Conservation (phyloP, 1,284 basidiomycete species). For the Kwoniella shivajii region DNA sequence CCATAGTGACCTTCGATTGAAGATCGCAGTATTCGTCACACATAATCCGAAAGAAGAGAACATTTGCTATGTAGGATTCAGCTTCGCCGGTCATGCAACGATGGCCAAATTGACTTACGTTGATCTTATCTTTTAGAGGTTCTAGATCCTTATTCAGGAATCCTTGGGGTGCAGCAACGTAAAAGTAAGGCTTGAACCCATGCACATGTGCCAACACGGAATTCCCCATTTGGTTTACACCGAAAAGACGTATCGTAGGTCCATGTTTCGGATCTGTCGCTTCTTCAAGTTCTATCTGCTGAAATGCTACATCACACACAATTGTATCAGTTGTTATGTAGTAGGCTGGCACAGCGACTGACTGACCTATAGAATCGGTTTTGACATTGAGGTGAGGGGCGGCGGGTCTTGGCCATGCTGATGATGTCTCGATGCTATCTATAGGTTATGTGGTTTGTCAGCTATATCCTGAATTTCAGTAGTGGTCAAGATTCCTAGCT, state of each 20-base stretch:
- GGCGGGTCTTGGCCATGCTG: slow-evolving; percentile 74
- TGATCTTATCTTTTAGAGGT: slow-evolving; percentile 70
- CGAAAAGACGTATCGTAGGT: slow-evolving; percentile 74
- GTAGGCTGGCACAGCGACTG: not conserved
- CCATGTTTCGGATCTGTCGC: slow-evolving; percentile 61
- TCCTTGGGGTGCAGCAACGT: slow-evolving; percentile 74
- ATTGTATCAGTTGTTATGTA: not conserved
- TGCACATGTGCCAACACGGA: slow-evolving; percentile 81
- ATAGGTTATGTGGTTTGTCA: not conserved
- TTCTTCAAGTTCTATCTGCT: slow-evolving; percentile 90
- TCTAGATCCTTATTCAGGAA: slow-evolving; percentile 69
- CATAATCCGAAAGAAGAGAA: slow-evolving; percentile 33
- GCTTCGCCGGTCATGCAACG: not conserved
- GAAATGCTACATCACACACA: slow-evolving; percentile 63
- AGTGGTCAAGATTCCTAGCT: not conserved
- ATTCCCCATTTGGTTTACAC: slow-evolving; percentile 83
- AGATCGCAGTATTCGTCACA: slow-evolving; percentile 65
- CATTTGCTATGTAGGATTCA: slow-evolving; percentile 2
- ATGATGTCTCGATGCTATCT: slow-evolving; percentile 56
- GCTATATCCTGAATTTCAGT: not conserved
- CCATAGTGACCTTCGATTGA: slow-evolving; percentile 75
- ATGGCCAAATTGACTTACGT: slow-evolving; percentile 65
- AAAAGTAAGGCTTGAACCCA: slow-evolving; percentile 88
- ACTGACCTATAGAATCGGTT: slow-evolving; percentile 65
- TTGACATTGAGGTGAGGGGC: slow-evolving; percentile 63